phyloP scores from a whole-genome alignment of 257 asterid species.

The Echites panduratus region DNA sequence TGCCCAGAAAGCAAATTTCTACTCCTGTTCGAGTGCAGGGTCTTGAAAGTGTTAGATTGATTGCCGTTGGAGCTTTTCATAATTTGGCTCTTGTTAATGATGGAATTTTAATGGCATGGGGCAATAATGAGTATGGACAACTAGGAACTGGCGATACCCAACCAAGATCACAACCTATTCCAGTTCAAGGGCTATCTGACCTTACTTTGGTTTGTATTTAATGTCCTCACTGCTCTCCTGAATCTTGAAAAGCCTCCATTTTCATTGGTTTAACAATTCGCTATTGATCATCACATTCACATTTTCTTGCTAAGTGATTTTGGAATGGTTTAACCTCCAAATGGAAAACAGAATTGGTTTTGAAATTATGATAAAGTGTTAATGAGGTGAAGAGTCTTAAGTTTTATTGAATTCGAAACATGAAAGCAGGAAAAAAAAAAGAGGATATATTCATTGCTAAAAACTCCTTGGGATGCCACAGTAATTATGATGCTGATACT shows the following conservation, averaged over 20 bases:
- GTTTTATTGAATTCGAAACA: not conserved
- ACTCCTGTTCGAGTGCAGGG: constrained; percentile 97
- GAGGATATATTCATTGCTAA: not conserved
- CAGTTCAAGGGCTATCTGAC: constrained; percentile 81
- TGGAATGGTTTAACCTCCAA: not conserved
- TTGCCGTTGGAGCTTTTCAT: constrained; percentile 97
- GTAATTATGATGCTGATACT: not conserved
- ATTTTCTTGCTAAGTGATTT: constrained; percentile 9
- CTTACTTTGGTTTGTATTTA: constrained; percentile 64
- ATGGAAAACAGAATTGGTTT: not conserved
- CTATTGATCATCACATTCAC: not conserved
- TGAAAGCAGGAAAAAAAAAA: not conserved
- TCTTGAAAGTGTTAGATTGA: constrained; percentile 66
- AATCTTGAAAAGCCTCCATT: not conserved
- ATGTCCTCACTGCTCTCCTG: not conserved
- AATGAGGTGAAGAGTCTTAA: not conserved
- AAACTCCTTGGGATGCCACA: not conserved
- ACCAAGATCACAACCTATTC: constrained; percentile 93
- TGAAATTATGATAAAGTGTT: not conserved
- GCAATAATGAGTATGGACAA: constrained; percentile 96
- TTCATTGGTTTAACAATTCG: not conserved
- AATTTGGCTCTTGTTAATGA: constrained; percentile 88
- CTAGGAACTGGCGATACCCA: constrained; percentile 98
- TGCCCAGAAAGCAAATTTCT: constrained; percentile 85
- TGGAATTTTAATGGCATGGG: constrained; percentile 92